Evolutionary conservation across 148 eudicot genomes (phyloP).

Genomic region (Heliosperma pusillum): DNA sequence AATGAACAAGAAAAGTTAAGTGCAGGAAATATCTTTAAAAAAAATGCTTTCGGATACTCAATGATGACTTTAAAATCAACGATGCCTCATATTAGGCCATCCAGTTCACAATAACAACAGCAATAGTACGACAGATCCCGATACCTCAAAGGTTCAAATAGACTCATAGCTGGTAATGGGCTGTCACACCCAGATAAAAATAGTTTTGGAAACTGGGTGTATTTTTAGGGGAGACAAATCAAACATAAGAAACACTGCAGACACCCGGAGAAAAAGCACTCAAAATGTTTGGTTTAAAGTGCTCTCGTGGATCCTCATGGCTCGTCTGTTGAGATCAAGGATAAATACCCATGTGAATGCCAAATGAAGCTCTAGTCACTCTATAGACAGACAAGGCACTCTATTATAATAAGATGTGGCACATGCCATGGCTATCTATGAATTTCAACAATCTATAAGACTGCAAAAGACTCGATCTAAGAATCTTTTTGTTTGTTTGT

Average conservation of each 20-base stretch:
- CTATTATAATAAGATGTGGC: not conserved
- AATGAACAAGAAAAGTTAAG: slow-evolving; percentile 7
- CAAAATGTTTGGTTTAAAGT: not conserved
- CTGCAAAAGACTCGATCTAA: not conserved
- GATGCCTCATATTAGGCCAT: not conserved
- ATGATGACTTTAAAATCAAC: not conserved
- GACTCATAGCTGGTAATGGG: not conserved
- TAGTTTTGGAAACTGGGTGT: not conserved
- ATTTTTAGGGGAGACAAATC: not conserved
- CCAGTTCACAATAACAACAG: not conserved
- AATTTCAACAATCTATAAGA: slow-evolving; percentile 2
- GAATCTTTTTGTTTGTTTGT: not conserved
- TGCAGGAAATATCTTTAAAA: not conserved
- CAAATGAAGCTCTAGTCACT: not conserved
- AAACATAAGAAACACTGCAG: not conserved
- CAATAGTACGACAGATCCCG: not conserved
- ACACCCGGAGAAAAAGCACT: not conserved
- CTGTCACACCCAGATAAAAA: not conserved
- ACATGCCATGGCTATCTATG: not conserved
- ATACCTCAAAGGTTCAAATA: not conserved
- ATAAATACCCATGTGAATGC: not conserved
- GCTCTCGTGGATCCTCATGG: not conserved
- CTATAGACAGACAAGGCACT: not conserved
- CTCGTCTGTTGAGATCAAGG: not conserved
- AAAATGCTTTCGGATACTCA: not conserved